phyloP scores from a whole-genome alignment of 805 yeast genomes.

The Saccharomycopsis babjevae region DNA sequence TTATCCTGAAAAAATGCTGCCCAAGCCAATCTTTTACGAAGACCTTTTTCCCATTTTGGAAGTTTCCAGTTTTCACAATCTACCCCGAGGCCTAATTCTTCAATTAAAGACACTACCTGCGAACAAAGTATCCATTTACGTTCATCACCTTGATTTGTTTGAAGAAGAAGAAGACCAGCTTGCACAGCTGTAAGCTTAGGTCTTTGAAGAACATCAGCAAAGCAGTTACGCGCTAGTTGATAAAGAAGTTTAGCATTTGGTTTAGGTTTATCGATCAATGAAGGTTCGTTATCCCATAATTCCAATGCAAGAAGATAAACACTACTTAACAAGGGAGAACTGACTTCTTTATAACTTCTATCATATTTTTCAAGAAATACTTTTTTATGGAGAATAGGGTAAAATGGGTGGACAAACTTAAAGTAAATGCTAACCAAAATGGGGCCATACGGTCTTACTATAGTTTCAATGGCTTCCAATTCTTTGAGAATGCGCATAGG shows the following conservation, averaged over 20 bases:
- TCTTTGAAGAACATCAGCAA: constrained; percentile 64
- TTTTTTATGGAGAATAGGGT: constrained; percentile 83
- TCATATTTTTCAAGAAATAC: constrained; percentile 87
- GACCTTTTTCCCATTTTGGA: constrained; percentile 91
- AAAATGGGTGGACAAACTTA: constrained; percentile 79
- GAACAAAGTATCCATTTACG: constrained; percentile 75
- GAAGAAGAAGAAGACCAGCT: constrained; percentile 72
- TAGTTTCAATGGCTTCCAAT: constrained; percentile 72
- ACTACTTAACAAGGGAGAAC: constrained; percentile 85
- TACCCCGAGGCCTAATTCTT: constrained; percentile 84
- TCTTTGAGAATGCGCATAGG: constrained; percentile 62
- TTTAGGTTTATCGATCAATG: constrained; percentile 60
- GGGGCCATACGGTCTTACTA: constrained; percentile 90
- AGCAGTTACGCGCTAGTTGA: constrained; percentile 55
- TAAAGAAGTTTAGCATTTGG: constrained; percentile 68
- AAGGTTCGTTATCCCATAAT: constrained; percentile 90
- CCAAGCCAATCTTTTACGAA: constrained; percentile 87
- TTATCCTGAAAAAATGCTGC: constrained; percentile 89
- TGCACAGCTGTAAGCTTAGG: constrained; percentile 90
- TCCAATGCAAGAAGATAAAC: constrained; percentile 82
- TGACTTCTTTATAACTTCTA: constrained; percentile 82
- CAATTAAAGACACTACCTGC: constrained; percentile 79
- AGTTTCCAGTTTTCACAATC: constrained; percentile 86
- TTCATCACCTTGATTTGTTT: constrained; percentile 34
- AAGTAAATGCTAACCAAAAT: constrained; percentile 71